Evolutionary conservation across 2,329 filamentous ascomycete genomes (phyloP), one percentile per base, ranked within the genome.

Genomic region (Aspergillus sp.): DNA sequence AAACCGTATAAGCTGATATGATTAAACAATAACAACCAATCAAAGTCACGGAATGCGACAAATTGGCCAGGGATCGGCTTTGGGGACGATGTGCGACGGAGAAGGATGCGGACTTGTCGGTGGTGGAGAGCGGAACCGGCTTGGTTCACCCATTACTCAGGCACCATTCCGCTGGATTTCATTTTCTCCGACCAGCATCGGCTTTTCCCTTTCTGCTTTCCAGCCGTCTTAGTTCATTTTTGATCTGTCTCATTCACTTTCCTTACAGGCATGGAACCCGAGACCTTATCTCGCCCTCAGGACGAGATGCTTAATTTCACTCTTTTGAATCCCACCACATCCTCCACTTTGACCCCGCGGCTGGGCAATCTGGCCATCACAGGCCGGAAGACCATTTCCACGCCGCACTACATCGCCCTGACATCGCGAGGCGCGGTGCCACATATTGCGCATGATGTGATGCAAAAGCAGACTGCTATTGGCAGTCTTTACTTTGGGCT

Each of bases 401-500:
- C 95, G 31, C 95, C 95, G 49, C 89, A 90, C 72, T 96, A 90
- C 74, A 80, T 96, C 59, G 88, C 87, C 54, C 82, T 90, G 65
- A 90, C 90, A 3, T 97, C 95, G 36, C 85, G 95, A 69, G 95
- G 95, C 22, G 86, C 85, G 1, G 81, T 98, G 39, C 92, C 95
- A 54, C 95, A 99, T 78, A 78, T 99, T 64, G 90, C 93, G 3
- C 93, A 92, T 45, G 95, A 99, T 79, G 90, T 90, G 62, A 81
- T 95, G 65, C 74, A 78, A 46, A 87, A 86, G 57, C 81, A 89
- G 68, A 87, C 88, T 1, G 73, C 83, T 5, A 81, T 96, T 60
- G 80, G 81, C 29, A 90, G 90, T 26, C 82, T 91, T 3, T 96
- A 96, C 72, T 81, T 95, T 69, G 91, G 90, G 0, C 79, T 98